Base-by-base conservation (phyloP, 495 filamentous ascomycete species). In the Penicillium daleae region DNA sequence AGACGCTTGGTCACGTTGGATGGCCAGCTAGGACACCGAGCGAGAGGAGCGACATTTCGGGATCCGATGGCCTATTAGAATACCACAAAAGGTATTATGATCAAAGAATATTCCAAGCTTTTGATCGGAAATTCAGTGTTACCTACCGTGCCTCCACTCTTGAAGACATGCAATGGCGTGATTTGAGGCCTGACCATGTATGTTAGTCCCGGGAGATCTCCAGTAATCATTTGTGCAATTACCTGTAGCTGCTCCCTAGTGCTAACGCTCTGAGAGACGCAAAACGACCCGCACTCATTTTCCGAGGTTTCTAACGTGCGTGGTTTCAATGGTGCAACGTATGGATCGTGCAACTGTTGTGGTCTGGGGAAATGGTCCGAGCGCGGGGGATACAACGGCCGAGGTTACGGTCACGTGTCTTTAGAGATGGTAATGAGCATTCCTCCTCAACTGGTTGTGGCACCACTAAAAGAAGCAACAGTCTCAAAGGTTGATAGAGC, bases 341-440 rank as follows among this genome's bases (percentile, higher is more conserved):
- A 49, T 10, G 31, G 27, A 48, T 27, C 24, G 29, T 19, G 35
- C 39, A 55, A 22, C 15, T 35, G 54, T 40, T 53, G n/a, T 48
- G 44, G 27, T 65, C 60, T 56, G 53, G 62, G 57, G 62, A 65
- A 58, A 59, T 31, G 39, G 51, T 56, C 62, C 53, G 62, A 60
- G 55, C 57, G 59, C 29, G 53, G 60, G 32, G 42, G 40, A 56
- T 8, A 31, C 31, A 33, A 57, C 40, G 52, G 60, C 60, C 60
- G 50, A 46, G 60, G 60, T 5, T 31, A 15, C 4, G 21, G 19
- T 64, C 62, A 64, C 62, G 62, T 64, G 62, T 5, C 50, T 29
- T 1, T 4, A 24, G 6, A n/a, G 0, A 33, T 37, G 10, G 35
- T 42, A 22, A 46, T 22, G 42, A 21, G 42, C 19, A 19, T 46